Percentiles rank a stretch among this genome's conserved stretches.
These are phyloP conservation scores for Lepiota subincarnata DNA, from an alignment of 768 basidiomycete species.

Conservation along the genomic window DNA sequence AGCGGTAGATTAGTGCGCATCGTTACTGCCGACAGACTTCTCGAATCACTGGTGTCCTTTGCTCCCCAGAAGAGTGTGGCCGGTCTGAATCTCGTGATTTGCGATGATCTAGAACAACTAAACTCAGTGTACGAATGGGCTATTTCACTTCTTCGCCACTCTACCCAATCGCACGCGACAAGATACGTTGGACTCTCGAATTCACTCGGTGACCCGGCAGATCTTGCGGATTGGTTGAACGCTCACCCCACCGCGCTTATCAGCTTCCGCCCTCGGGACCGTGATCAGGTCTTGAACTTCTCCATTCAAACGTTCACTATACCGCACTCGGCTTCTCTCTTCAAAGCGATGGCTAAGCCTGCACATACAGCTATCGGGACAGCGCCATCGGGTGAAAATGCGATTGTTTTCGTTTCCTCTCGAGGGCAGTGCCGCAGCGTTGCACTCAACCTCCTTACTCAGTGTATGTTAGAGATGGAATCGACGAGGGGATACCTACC, in stretches of 20 bases:
- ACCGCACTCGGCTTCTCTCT: conserved; percentile 79
- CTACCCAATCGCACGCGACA: conserved; percentile 55
- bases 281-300: conserved; percentile 72
- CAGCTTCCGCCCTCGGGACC: conserved; percentile 77
- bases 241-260: conserved; percentile 61
- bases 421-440: conserved; percentile 67
- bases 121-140: conserved; percentile 79
- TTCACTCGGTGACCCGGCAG: conserved; percentile 76
- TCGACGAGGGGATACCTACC: conserved; percentile 67
- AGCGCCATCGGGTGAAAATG: conserved; percentile 39
- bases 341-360: conserved; percentile 91
- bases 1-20: conserved; percentile 49
- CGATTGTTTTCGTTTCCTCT: conserved; percentile 88
- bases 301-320: conserved; percentile 78
- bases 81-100: conserved; percentile 64
- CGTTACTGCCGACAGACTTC: conserved; percentile 48
- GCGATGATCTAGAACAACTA: conserved; percentile 83
- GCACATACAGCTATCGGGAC: conserved; percentile 70
- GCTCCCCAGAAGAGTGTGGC: conserved; percentile 24
- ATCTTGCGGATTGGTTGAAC: conserved; percentile 81
- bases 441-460: conserved; percentile 83
- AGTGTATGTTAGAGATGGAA: conserved; percentile 74
- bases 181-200: conserved; percentile 75
- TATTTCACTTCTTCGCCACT: conserved; percentile 66
- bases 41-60: conserved; percentile 36